Base-by-base conservation (phyloP, 805 yeast species). In the Ogataea salicorniae region DNA sequence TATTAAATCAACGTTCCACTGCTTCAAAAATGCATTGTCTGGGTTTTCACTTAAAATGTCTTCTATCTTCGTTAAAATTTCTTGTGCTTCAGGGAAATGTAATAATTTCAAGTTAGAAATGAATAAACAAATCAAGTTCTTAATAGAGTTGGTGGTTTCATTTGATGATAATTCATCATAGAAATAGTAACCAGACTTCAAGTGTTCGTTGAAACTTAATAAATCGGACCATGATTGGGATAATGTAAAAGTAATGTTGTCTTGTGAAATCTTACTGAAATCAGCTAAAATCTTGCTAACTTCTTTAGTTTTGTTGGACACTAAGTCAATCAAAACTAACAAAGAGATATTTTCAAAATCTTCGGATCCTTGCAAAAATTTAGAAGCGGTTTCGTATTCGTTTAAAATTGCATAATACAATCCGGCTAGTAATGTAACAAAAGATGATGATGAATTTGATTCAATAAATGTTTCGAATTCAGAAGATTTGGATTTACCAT, bases 71-170 rank as follows among this genome's bases (percentile, higher is more conserved):
- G 68, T 68, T 13, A 85, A 68, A 35, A 82, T 71, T 52, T 87
- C 87, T 49, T 77, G 76, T 9, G 96, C 91, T 68, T 92, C 97
- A 2, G 91, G 92, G 47, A 80, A 71, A 60, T 91, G 86, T 43
- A 82, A 80, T 63, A 89, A 77, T 69, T 87, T 89, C 57, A 91
- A 68, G 52, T 91, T 89, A 50, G 90, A 74, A 11, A 82, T 84
- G 39, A 89, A 76, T 59, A 89, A 79, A 37, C 85, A 83, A 34
- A 79, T 59, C 55, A 85, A 75, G 16, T 78, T 69, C 56, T 77
- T 76, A 17, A 59, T 40, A 9, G 61, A 56, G 60, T 74, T 71
- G 26, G 75, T 66, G 34, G 70, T 63, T 42, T 75, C 72, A 34
- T 79, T 76, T 49, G 85, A 81, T 39, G 89, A 73, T 48, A 86